Evolutionary conservation across 2,329 filamentous ascomycete genomes (phyloP).

Genomic region (Ophiocordyceps camponoti-saundersi): DNA sequence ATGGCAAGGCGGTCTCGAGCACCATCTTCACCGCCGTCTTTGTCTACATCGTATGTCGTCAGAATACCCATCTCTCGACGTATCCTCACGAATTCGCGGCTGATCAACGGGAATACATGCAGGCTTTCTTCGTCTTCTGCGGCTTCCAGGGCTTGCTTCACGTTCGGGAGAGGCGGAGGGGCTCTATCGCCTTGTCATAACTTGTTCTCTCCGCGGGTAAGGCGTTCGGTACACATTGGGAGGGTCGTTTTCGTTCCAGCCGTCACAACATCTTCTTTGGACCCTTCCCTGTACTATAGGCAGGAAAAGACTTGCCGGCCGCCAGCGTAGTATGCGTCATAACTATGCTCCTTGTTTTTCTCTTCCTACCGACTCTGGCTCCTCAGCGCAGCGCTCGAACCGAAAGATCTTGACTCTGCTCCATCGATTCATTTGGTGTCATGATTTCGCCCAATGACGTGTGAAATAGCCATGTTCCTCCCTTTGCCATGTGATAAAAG

Average conservation of each 20-base stretch:
- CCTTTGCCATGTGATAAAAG: no score
- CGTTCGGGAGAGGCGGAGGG: constrained; percentile 63
- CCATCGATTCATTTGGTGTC: no score
- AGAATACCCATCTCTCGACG: constrained; percentile 1
- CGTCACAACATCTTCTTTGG: background rate
- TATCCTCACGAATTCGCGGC: no score
- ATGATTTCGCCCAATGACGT: no score
- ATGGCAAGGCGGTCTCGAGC: constrained; percentile 62
- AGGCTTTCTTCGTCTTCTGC: constrained; percentile 88
- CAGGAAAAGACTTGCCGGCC: background rate
- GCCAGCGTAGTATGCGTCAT: background rate
- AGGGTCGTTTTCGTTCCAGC: background rate
- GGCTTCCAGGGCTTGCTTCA: constrained; percentile 78
- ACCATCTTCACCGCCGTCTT: constrained; percentile 80
- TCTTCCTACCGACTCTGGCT: background rate
- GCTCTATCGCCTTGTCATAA: constrained; percentile 59
- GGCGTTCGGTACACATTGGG: constrained; percentile 1
- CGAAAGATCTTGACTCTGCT: no score
- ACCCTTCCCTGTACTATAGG: background rate
- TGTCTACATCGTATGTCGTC: constrained; percentile 63
- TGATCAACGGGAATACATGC: background rate
- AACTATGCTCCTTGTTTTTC: background rate
- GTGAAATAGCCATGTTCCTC: no score
- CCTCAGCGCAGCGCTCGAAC: no score
- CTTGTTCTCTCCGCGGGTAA: background rate